phyloP scores from a whole-genome alignment of 1,284 basidiomycete genomes.

The Moniliella sp. region DNA sequence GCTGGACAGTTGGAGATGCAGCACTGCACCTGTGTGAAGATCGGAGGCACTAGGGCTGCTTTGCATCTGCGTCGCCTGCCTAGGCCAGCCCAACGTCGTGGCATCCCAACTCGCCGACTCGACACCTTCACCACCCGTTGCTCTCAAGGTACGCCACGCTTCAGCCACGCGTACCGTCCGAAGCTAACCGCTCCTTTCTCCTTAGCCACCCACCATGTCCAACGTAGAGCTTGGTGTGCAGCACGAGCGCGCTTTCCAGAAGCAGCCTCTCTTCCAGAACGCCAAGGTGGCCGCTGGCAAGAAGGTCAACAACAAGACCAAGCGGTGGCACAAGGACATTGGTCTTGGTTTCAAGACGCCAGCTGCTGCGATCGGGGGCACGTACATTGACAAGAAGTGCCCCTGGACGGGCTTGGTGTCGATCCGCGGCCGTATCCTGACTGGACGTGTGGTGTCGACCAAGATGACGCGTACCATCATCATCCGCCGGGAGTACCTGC shows the following conservation, averaged over 20 bases:
- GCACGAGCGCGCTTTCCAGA: slow-evolving; percentile 39
- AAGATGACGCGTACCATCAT: slow-evolving; percentile 99
- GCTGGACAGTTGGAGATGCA: too few species aligned
- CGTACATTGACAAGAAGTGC: slow-evolving; percentile 99
- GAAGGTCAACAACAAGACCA: slow-evolving; percentile 79
- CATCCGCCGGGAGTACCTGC: slow-evolving; percentile 85
- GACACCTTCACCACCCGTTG: too few species aligned
- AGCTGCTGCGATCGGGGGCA: slow-evolving; percentile 77
- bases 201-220: too few species aligned
- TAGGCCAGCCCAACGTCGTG: too few species aligned
- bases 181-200: too few species aligned
- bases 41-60: too few species aligned
- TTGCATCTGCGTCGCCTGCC: too few species aligned
- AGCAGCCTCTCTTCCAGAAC: slow-evolving; percentile 95
- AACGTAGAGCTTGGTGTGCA: slow-evolving; percentile 32
- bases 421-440: slow-evolving; percentile 95
- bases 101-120: too few species aligned
- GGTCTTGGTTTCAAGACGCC: slow-evolving; percentile 48
- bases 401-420: slow-evolving; percentile 58
- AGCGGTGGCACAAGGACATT: slow-evolving; percentile 76
- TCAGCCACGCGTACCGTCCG: too few species aligned
- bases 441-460: slow-evolving; percentile 85
- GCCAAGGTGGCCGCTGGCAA: slow-evolving; percentile 72
- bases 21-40: too few species aligned
- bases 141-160: too few species aligned